Base-by-base conservation (phyloP, 2,329 filamentous ascomycete species). In the Microsporum canis region DNA sequence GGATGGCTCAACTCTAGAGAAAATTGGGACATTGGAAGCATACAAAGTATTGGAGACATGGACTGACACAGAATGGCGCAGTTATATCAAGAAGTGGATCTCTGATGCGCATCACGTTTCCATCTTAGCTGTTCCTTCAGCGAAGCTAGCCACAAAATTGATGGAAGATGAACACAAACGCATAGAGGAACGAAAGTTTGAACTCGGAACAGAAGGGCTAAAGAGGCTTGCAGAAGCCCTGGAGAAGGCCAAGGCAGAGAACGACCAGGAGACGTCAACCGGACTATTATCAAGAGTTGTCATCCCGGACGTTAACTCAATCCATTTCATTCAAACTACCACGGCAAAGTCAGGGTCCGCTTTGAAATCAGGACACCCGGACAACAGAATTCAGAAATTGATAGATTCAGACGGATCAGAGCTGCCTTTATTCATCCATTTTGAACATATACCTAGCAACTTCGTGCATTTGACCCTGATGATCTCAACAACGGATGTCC, bases 371-470 rank as follows among this genome's bases (percentile, higher is more conserved):
- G 91, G 91, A 0, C 76, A 80, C 29, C 79, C 82, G 0, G 76
- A 85, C 34, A 92, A 89, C 66, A 72, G 81, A 3, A 83, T 89
- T 3, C 94, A 99, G 72, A 80, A 84, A 63, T 75, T 86, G 57
- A 84, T 99, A 57, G 89, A 97, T 70, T 77, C 80, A 12, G 84
- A 89, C 45, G 79, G 82, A 41, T 73, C 78, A 5, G 78, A 80
- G 14, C 71, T 86, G n/a, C 88, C 90, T 0, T 78, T 97, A 1
- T 99, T 96, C 74, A 81, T 99, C n/a, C 92, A 99, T 74, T 99
- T 95, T 66, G 94, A 99, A 74, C 87, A 96, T 69, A 91, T 97
- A 12, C 87, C 88, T 1, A 95, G 89, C 62, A 95, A 90, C 70
- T 99, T 99, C 72, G 90, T 95, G 5, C 88, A 92, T 67, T 82